Conservation (phyloP, 2,329 filamentous ascomycete genomes). For the Lasiodiplodia sp. region DNA sequence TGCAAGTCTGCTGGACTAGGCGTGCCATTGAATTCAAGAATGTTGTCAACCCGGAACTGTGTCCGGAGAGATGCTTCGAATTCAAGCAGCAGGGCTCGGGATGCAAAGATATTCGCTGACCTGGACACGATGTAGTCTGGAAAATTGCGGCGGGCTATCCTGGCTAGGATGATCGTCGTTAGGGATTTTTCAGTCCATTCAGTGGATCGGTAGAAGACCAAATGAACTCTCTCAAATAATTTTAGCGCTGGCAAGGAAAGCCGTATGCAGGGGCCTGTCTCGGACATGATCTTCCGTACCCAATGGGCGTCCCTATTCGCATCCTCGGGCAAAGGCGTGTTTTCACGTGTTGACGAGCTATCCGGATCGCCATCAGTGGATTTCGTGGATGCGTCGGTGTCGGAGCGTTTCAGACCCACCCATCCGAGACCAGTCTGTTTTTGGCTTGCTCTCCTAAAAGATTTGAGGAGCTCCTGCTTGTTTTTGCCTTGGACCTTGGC, state of each 20-base stretch:
- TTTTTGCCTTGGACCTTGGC: slow-evolving; percentile 87
- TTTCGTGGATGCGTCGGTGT: slow-evolving; percentile 62
- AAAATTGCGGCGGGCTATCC: slow-evolving; percentile 86
- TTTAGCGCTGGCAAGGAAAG: slow-evolving; percentile 75
- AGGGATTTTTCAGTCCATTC: slow-evolving; percentile 98
- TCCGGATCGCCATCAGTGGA: slow-evolving; percentile 49
- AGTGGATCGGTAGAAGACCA: slow-evolving; percentile 94
- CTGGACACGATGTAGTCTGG: slow-evolving; percentile 89
- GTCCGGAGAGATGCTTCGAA: slow-evolving; percentile 87
- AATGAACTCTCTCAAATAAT: slow-evolving; percentile 90
- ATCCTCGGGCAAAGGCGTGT: slow-evolving; percentile 40
- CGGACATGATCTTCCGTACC: slow-evolving; percentile 75
- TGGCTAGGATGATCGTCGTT: slow-evolving; percentile 91
- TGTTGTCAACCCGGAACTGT: slow-evolving; percentile 80
- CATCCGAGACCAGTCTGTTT: slow-evolving; percentile 79
- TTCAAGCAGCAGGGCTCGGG: slow-evolving; percentile 77
- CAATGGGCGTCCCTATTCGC: slow-evolving; percentile 78
- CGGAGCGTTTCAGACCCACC: slow-evolving; percentile 69
- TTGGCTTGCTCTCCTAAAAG: slow-evolving; percentile 76
- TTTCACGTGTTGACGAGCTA: slow-evolving; percentile 40
- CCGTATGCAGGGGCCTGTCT: slow-evolving; percentile 83
- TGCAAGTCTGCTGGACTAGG: slow-evolving; percentile 71
- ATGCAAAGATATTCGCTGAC: slow-evolving; percentile 86
- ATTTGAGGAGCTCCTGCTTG: slow-evolving; percentile 78
- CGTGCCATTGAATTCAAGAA: slow-evolving; percentile 80